These are phyloP conservation scores for Lactifluus hygrophoroides DNA, from an alignment of 768 basidiomycete species.

Conservation along the genomic window DNA sequence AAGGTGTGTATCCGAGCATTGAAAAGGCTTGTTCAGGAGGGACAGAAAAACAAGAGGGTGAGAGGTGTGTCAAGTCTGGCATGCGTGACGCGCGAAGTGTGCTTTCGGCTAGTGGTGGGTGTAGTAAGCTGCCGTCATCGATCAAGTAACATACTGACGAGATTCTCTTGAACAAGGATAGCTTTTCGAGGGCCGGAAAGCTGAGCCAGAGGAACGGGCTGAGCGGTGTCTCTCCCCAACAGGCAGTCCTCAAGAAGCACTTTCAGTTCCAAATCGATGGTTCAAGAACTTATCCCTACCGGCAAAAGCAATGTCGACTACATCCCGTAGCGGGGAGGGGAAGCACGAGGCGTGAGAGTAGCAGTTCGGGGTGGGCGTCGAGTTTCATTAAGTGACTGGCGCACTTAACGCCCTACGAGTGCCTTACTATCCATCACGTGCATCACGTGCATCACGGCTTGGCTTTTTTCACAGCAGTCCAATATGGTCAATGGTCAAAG, in stretches of 20 bases:
- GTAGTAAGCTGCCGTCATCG: background rate
- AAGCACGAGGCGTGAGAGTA: constrained; percentile 10
- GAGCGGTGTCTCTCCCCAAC: constrained; percentile 11
- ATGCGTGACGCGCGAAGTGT: constrained; percentile 19
- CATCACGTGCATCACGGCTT: too few species aligned
- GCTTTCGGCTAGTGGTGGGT: constrained; percentile 9
- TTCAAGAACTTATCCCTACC: constrained; percentile 6
- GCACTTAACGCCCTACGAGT: too few species aligned
- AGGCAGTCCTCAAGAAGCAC: constrained; percentile 7
- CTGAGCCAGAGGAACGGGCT: constrained; percentile 13
- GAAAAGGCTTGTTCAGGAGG: constrained; percentile 3
- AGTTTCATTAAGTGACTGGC: too few species aligned
- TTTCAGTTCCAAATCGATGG: constrained; percentile 8
- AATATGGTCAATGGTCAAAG: too few species aligned
- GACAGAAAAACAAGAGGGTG: constrained; percentile 11
- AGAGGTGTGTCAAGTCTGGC: constrained; percentile 12
- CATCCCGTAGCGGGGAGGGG: constrained; percentile 5
- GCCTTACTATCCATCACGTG: too few species aligned
- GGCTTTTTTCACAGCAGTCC: too few species aligned
- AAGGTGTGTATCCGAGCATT: constrained; percentile 17
- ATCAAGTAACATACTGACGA: background rate
- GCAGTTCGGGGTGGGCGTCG: constrained; percentile 9
- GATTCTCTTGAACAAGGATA: constrained; percentile 13
- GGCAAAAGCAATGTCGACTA: constrained; percentile 10
- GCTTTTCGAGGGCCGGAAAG: constrained; percentile 14